These are phyloP conservation scores for Trapa bicornis DNA, from an alignment of 345 rosid species.

Conservation along the genomic window DNA sequence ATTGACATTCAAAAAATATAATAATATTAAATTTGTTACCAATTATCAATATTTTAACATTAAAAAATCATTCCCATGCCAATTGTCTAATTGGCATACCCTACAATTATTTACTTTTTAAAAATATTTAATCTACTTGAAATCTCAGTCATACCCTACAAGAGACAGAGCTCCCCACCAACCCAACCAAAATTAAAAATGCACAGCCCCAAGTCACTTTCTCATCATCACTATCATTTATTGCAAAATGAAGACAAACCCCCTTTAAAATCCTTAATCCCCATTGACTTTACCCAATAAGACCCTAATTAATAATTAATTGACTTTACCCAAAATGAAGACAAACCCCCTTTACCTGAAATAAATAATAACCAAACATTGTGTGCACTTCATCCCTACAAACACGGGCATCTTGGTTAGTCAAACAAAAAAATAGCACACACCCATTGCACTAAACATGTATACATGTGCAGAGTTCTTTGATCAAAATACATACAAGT, in stretches of 20 bases:
- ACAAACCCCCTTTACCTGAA: too few relatives aligned
- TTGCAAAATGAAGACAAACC: background rate
- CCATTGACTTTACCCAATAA: background rate
- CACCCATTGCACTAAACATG: too few relatives aligned
- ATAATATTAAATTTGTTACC: too few relatives aligned
- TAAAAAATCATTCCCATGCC: too few relatives aligned
- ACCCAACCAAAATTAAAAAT: conserved; percentile 2
- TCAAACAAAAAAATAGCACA: background rate
- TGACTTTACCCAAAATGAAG: too few relatives aligned
- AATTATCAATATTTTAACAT: too few relatives aligned
- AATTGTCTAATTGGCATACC: background rate
- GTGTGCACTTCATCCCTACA: background rate
- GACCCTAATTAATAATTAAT: too few relatives aligned
- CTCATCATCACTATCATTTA: background rate
- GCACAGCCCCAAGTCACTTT: background rate
- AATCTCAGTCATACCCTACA: background rate
- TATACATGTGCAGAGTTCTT: background rate
- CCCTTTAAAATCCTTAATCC: conserved; percentile 1
- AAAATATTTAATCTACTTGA: background rate
- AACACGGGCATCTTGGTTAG: background rate
- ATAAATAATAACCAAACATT: background rate
- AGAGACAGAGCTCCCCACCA: background rate
- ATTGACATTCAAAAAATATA: too few relatives aligned
- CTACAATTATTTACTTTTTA: background rate
- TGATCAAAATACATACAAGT: background rate